Base-by-base conservation (phyloP, 768 basidiomycete genomes). In the Lactifluus pinguis region DNA sequence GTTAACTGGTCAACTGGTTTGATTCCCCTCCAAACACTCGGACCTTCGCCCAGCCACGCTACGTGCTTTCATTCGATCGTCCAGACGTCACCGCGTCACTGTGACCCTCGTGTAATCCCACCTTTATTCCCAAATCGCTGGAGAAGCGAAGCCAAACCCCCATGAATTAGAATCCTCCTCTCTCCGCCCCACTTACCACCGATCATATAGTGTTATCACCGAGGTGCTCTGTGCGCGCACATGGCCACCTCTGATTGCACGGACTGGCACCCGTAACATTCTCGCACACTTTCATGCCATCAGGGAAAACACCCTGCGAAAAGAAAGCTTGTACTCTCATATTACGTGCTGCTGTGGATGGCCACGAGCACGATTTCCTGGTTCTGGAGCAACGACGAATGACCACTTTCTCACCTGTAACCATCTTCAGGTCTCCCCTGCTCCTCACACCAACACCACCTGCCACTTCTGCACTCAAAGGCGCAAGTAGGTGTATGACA, bases 61-160 rank as follows among this genome's bases (percentile, higher is more conserved):
- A 34, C 9, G 32, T 34, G 9, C 32, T 34, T 4, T 9, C 5
- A 6, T 34, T 34, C 9, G 32, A 34, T 34, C 6, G 9, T 34
- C 25, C 25, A 25, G 25, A 25, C 32, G 32, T 34, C 32, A 34
- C 44, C 21, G 45, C 21, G 21, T 25, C 45, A 25, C n/a, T n/a
- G n/a, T n/a, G n/a, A n/a, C 39, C 25, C 36, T 14, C 17, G 60
- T 65, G 9, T 49, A 54, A 25, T 47, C 65, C 25, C 34, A 53
- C 53, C 60, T 61, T 54, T 61, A 19, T 49, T 41, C 30, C 48
- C 56, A 39, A 49, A 57, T 49, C 47, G 10, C 38, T 30, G 48
- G 36, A 19, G 38, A 48, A 48, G 34, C 44, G 53, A 56, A 49
- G 39, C 10, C 45, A 5, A 25, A 1, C 25, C 25, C 25, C 25